These are phyloP conservation scores for Colletotrichum horii DNA, from an alignment of 2,329 filamentous ascomycete genomes.

Conservation along the genomic window DNA sequence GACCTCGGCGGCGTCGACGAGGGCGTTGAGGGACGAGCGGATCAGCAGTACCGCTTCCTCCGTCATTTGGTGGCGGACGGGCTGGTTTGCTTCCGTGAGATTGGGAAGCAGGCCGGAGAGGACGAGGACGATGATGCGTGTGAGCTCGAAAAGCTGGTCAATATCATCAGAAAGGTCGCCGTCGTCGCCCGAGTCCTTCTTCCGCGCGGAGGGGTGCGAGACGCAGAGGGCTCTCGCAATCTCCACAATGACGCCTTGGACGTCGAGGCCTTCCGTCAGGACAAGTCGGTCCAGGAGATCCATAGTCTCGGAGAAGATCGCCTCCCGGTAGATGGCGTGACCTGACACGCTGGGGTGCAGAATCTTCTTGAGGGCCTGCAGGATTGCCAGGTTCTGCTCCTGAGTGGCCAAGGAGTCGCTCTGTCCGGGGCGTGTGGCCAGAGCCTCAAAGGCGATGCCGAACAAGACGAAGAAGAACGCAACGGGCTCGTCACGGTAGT, in stretches of 20 bases:
- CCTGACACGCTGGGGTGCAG: constrained; percentile 92
- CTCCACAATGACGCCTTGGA: constrained; percentile 91
- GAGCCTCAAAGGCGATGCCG: constrained; percentile 92
- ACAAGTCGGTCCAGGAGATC: constrained; percentile 92
- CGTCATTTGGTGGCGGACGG: constrained; percentile 77
- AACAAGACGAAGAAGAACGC: constrained; percentile 99
- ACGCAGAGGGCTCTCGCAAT: constrained; percentile 91
- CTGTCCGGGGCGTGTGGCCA: constrained; percentile 78
- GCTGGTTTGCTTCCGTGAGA: constrained; percentile 69
- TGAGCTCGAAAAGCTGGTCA: constrained; percentile 96
- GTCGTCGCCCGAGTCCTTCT: constrained; percentile 68
- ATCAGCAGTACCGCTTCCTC: constrained; percentile 87
- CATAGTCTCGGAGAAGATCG: constrained; percentile 96
- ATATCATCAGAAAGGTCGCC: constrained; percentile 93
- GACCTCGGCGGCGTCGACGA: constrained; percentile 93
- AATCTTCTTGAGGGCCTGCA: constrained; percentile 93
- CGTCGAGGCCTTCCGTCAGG: constrained; percentile 85
- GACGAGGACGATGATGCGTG: constrained; percentile 93
- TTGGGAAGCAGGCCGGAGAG: constrained; percentile 88
- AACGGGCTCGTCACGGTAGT: constrained; percentile 96
- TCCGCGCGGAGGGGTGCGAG: constrained; percentile 86
- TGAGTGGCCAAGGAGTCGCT: constrained; percentile 71
- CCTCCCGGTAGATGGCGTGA: constrained; percentile 94
- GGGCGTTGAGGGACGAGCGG: constrained; percentile 79
- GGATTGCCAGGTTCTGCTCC: constrained; percentile 84